Evolutionary conservation across 2,329 filamentous ascomycete species (phyloP).

Genomic region (Colletotrichum sp.): DNA sequence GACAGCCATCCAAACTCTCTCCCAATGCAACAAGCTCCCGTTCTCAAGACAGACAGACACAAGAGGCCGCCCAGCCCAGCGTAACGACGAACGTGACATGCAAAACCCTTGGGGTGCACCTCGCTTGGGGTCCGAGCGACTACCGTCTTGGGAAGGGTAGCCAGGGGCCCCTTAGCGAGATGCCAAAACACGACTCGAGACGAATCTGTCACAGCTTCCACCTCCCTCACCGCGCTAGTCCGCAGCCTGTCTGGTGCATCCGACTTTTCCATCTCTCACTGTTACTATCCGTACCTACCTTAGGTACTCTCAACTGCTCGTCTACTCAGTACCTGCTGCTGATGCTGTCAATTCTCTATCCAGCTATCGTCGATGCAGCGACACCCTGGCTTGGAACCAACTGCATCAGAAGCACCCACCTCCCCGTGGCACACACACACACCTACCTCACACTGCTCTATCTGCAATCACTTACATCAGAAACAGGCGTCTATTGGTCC

Average conservation of each 20-base stretch:
- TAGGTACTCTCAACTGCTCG: not conserved
- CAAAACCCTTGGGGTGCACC: not conserved
- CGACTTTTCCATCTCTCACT: not conserved
- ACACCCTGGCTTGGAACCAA: not conserved
- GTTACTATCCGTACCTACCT: not conserved
- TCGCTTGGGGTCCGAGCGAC: constrained; percentile 3
- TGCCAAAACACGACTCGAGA: constrained; percentile 55
- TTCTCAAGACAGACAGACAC: not conserved
- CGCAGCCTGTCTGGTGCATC: not conserved
- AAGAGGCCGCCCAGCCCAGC: not conserved
- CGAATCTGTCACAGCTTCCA: constrained; percentile 49
- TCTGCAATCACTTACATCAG: not conserved
- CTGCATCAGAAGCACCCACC: not conserved
- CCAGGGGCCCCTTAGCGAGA: constrained; percentile 21
- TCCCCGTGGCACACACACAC: not conserved
- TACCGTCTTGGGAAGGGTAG: constrained; percentile 2
- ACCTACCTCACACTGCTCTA: not conserved
- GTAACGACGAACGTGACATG: not conserved
- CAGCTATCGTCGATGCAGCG: not conserved
- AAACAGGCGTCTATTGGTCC: not conserved
- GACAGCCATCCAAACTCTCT: not conserved
- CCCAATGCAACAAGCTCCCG: not conserved
- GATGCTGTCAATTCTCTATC: not conserved
- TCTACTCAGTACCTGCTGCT: not conserved
- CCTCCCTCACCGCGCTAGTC: not conserved